Conservation (phyloP, 2,329 filamentous ascomycete genomes). For the Xylaria sp. region DNA sequence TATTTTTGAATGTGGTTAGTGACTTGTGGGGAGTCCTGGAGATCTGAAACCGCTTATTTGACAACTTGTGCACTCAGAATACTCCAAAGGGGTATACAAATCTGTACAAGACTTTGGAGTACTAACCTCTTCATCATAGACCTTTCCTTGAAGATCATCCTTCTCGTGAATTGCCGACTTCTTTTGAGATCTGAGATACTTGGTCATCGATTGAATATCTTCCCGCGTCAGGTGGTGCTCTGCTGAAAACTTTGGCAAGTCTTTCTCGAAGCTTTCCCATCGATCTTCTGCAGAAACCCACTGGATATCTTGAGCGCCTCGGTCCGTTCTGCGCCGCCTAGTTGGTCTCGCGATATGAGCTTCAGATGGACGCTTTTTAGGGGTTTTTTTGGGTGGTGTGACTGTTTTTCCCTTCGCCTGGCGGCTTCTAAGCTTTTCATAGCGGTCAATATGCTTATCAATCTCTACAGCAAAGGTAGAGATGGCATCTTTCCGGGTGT, state of each 20-base stretch:
- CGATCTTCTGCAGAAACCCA: slow-evolving; percentile 31
- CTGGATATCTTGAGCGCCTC: not conserved
- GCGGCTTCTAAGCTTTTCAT: slow-evolving; percentile 33
- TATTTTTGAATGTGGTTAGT: not conserved
- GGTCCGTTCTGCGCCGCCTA: slow-evolving; percentile 34
- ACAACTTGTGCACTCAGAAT: not conserved
- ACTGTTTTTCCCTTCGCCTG: slow-evolving; percentile 37
- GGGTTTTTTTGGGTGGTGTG: slow-evolving; percentile 36
- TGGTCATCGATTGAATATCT: slow-evolving; percentile 33
- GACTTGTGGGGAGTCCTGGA: not conserved
- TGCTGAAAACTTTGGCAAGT: slow-evolving; percentile 39
- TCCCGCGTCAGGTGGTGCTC: slow-evolving; percentile 37
- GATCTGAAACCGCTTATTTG: not conserved
- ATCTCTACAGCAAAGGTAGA: slow-evolving; percentile 52
- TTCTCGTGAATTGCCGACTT: slow-evolving; percentile 15
- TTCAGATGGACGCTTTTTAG: slow-evolving; percentile 55
- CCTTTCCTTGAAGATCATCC: slow-evolving; percentile 22
- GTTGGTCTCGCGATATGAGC: not conserved
- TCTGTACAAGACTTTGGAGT: too few species aligned
- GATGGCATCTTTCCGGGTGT: slow-evolving; percentile 59
- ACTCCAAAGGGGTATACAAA: not conserved
- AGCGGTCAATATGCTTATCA: slow-evolving; percentile 28
- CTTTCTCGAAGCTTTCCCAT: slow-evolving; percentile 32
- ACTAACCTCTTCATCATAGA: slow-evolving; percentile 38
- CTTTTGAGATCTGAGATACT: slow-evolving; percentile 28